These are phyloP conservation scores for Plasmodium fragile DNA, from an alignment of 169 alveolate species.

Conservation along the genomic window DNA sequence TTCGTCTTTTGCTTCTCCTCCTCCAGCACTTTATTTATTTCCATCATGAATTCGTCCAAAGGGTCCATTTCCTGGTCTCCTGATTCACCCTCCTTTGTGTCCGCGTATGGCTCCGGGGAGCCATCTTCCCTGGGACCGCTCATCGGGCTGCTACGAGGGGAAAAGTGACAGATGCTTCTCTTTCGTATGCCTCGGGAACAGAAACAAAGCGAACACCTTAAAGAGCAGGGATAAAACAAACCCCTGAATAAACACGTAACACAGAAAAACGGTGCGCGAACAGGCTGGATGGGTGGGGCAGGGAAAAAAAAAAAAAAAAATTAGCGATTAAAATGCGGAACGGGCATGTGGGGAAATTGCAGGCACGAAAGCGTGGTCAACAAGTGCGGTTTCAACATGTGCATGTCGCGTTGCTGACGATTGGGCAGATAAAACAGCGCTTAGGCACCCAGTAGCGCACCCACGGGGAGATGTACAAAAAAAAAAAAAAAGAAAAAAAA, in stretches of 20 bases:
- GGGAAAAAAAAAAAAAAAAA: background rate
- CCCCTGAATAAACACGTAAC: background rate
- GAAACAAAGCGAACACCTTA: background rate
- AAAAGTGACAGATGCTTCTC: background rate
- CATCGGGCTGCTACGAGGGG: conserved; percentile 10
- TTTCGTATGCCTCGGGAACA: background rate
- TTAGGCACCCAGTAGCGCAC: background rate
- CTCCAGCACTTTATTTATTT: conserved; percentile 72
- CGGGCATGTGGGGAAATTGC: background rate
- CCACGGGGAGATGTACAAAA: background rate
- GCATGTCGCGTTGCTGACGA: background rate
- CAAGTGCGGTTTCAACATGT: background rate
- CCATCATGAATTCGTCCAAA: conserved; percentile 70
- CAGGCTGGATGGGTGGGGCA: background rate
- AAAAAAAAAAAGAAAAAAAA: too few species aligned
- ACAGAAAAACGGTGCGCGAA: background rate
- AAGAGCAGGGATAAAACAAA: background rate
- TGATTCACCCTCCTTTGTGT: background rate
- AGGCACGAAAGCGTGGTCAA: background rate
- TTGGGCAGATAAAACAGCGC: background rate
- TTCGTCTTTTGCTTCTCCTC: conserved; percentile 43
- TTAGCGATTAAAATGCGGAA: background rate
- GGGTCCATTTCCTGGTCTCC: conserved; percentile 48
- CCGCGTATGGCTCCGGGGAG: conserved; percentile 18
- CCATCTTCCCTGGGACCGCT: conserved; percentile 24